Evolutionary conservation across 768 basidiomycete genomes (phyloP).

Genomic region (Solioccasus polychromus): DNA sequence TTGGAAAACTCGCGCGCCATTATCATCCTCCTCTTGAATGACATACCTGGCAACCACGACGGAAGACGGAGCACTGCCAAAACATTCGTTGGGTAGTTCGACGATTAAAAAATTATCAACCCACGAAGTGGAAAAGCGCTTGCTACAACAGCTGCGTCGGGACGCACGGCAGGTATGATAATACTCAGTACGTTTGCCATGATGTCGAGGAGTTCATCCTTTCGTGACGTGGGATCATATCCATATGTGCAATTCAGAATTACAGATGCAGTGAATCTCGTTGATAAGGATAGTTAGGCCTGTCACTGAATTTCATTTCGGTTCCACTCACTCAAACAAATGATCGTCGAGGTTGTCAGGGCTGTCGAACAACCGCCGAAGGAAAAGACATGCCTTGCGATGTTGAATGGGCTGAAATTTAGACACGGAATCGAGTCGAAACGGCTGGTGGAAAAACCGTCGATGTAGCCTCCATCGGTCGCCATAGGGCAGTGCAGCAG

Average conservation of each 20-base stretch:
- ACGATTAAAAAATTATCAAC: background rate
- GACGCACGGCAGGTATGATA: background rate
- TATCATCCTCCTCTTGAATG: slow-evolving; percentile 3
- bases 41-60: too few relatives aligned
- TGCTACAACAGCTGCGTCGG: background rate
- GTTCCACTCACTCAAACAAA: slow-evolving; percentile 8
- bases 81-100: background rate
- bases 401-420: slow-evolving; percentile 3
- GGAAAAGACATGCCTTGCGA: slow-evolving; percentile 3
- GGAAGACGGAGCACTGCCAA: slow-evolving; percentile 3
- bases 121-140: slow-evolving; percentile 1
- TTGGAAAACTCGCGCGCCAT: background rate
- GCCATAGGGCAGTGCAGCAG: background rate
- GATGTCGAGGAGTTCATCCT: slow-evolving; percentile 5
- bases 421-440: background rate
- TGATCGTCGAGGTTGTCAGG: background rate
- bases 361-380: background rate
- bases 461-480: slow-evolving; percentile 14
- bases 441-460: slow-evolving; percentile 14
- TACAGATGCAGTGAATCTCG: slow-evolving; percentile 1
- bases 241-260: slow-evolving; percentile 7
- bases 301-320: background rate
- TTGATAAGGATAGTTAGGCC: background rate
- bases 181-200: background rate
- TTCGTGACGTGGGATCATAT: slow-evolving; percentile 1